Conservation (phyloP, 768 basidiomycete species). For the Tylopilus sp. region DNA sequence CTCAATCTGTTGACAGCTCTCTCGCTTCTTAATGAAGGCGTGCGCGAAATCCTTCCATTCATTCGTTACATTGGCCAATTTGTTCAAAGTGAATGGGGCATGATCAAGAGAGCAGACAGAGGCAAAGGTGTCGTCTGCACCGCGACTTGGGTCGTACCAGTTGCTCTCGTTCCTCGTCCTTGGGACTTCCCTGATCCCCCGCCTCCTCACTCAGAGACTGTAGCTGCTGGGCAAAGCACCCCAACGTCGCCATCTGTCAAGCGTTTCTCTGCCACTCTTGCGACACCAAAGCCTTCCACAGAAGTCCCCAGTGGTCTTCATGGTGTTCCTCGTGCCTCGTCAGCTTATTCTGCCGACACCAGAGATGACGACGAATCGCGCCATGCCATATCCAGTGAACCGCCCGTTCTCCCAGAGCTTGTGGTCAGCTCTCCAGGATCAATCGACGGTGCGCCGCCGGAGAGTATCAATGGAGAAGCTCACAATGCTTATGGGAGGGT, state of each 20-base stretch:
- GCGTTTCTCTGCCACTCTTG: conserved; percentile 21
- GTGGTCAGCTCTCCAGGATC: conserved; percentile 35
- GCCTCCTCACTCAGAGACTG: conserved; percentile 29
- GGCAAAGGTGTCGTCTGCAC: conserved; percentile 84
- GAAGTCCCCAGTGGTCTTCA: conserved; percentile 13
- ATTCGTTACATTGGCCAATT: conserved; percentile 80
- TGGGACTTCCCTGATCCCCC: conserved; percentile 67
- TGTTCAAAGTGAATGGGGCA: conserved; percentile 68
- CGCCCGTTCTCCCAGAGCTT: conserved; percentile 33
- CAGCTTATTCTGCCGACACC: conserved; percentile 30
- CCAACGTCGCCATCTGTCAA: conserved; percentile 23
- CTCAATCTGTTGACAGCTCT: conserved; percentile 77
- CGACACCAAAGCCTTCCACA: conserved; percentile 30
- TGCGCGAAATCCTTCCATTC: conserved; percentile 80
- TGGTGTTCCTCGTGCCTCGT: conserved; percentile 24
- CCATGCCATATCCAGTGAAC: conserved; percentile 24
- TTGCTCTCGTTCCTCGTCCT: conserved; percentile 71
- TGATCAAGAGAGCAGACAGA: conserved; percentile 58
- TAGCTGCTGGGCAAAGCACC: conserved; percentile 12
- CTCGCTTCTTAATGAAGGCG: conserved; percentile 65
- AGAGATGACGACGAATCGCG: conserved; percentile 26
- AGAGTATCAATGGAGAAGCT: conserved; percentile 12
- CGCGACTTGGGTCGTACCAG: conserved; percentile 87
- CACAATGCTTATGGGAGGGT: conserved; percentile 14
- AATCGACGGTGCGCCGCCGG: conserved; percentile 25